Evolutionary conservation across 176 grass and related monocot species (phyloP).

Genomic region (Secale cereale): DNA sequence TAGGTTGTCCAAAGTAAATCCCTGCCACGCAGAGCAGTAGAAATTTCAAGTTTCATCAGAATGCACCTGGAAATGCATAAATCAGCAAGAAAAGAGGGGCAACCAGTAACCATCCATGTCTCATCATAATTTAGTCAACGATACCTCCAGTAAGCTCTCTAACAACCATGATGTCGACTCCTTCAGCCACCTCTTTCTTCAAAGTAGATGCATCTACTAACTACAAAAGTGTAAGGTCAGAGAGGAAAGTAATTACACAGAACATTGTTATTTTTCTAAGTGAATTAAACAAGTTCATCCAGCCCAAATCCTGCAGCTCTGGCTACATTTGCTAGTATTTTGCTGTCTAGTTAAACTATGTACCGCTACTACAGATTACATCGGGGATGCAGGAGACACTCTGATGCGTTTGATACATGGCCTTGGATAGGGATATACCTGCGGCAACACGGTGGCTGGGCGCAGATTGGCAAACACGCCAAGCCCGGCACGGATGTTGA

Average conservation of each 20-base stretch:
- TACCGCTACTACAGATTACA: background rate
- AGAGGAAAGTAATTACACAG: background rate
- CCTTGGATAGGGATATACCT: conserved; percentile 41
- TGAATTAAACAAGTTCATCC: background rate
- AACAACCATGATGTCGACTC: conserved; percentile 94
- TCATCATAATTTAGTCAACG: background rate
- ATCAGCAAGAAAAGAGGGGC: background rate
- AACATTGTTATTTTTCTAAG: too few relatives aligned
- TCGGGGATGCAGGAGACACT: background rate
- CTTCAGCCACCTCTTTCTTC: conserved; percentile 86
- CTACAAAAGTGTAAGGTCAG: conserved; percentile 34
- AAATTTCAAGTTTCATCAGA: background rate
- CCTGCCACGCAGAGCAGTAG: conserved; percentile 5
- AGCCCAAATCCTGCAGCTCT: background rate
- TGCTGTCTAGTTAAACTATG: background rate
- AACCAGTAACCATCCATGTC: background rate
- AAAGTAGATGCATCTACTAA: conserved; percentile 86
- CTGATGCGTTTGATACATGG: background rate
- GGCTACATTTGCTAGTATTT: background rate
- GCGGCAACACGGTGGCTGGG: conserved; percentile 70
- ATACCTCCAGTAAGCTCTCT: conserved; percentile 95
- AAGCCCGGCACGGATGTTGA: conserved; percentile 68
- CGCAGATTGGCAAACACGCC: conserved; percentile 82
- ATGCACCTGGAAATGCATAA: background rate
- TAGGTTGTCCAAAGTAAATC: conserved; percentile 75